Evolutionary conservation across 176 grass and related monocot species (phyloP).

Genomic region (Thinopyrum elongatum): DNA sequence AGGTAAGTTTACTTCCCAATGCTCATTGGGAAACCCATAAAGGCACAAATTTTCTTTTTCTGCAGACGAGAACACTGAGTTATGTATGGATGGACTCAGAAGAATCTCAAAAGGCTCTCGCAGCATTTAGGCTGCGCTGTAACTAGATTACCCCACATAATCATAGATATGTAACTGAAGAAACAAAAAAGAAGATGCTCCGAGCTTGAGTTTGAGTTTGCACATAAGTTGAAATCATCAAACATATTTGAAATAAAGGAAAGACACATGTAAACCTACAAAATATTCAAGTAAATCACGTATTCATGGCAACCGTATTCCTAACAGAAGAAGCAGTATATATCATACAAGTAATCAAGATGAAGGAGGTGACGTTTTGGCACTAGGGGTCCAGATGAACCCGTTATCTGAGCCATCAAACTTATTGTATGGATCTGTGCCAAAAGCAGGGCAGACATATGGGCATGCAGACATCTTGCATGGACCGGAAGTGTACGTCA

Average conservation of each 20-base stretch:
- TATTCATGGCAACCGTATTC: neutral
- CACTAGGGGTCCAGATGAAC: neutral
- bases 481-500: neutral
- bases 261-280: neutral
- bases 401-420: neutral
- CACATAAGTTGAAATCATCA: neutral
- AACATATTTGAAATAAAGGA: neutral
- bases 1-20: conserved; percentile 97
- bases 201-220: neutral
- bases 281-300: neutral
- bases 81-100: neutral
- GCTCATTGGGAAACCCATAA: conserved; percentile 94
- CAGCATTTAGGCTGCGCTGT: neutral
- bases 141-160: neutral
- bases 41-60: conserved; percentile 96
- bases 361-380: neutral
- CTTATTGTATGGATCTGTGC: neutral
- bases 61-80: conserved; percentile 40
- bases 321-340: neutral
- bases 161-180: neutral
- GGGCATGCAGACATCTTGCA: neutral
- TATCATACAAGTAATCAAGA: neutral
- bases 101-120: neutral
- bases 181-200: conserved; percentile 10
- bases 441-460: neutral